A percentile compares a stretch with the other conserved stretches of the same genome.
Conservation (phyloP, 306 rosid genomes). For the Luffa aegyptiaca region DNA sequence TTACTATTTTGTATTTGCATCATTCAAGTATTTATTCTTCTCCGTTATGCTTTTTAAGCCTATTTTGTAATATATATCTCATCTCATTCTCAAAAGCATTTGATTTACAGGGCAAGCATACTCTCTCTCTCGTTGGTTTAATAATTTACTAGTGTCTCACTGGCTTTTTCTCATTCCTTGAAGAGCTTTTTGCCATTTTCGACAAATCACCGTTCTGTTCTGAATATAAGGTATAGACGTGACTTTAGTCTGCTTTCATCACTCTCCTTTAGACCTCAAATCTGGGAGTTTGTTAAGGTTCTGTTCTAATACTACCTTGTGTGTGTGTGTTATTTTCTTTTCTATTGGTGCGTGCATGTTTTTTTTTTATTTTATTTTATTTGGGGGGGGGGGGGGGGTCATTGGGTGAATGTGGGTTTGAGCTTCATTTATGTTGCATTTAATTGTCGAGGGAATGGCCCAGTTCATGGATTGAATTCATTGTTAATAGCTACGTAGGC, state of each 20-base stretch:
- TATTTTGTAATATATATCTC: neutral
- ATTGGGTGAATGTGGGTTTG: neutral
- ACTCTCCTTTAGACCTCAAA: neutral
- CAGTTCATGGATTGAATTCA: neutral
- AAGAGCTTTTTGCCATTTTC: neutral
- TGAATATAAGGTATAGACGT: neutral
- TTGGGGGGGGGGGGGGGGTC: neutral
- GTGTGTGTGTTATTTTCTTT: neutral
- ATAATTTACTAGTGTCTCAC: slow-evolving; percentile 5
- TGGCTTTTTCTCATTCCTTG: slow-evolving; percentile 7
- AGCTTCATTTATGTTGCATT: neutral
- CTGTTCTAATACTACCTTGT: neutral
- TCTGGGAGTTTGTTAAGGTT: neutral
- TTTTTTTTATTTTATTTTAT: too few relatives aligned
- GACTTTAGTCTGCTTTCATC: neutral
- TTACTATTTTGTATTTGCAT: neutral
- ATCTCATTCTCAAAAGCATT: neutral
- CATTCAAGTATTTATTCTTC: neutral
- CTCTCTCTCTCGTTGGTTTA: neutral
- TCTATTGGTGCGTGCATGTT: too few relatives aligned
- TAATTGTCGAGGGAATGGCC: neutral
- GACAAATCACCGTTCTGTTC: neutral
- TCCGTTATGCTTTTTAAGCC: neutral
- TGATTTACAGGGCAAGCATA: neutral
- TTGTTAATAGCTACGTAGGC: neutral